Evolutionary conservation across 2,329 filamentous ascomycete genomes (phyloP), one percentile per base, ranked within the genome.

Genomic region (Epichloe sibirici): DNA sequence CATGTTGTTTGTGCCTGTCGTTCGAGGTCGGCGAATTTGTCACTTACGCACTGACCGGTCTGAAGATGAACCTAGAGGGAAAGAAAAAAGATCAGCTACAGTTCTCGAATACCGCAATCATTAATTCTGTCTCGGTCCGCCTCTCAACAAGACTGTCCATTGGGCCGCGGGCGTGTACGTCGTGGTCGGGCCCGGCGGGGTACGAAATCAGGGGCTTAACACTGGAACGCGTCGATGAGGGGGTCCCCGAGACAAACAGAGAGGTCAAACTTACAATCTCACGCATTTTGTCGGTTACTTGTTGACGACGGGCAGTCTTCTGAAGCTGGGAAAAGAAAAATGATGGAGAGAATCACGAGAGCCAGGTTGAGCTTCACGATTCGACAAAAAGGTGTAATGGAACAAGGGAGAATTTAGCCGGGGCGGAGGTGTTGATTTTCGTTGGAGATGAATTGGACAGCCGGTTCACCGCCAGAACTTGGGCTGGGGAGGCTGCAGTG

Each of bases 31-130:
- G 13, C 21, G 21, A 17, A 15, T 15, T 28, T 11, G 46, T 52
- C 48, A 78, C 76, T 76, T 76, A 96, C 91, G 81, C 93, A 97
- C 85, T 98, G 93, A 75, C 93, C 93, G 82, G 93, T 98, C 81
- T 98, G 93, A 67, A 98, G 90, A 78, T 98, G 93, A 77, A 97
- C 91, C 91, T 97, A 70, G 79, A 67, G 64, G 67, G 66, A 72
- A 73, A 67, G 69, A 58, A 38, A 56, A 42, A 60, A 58, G 68
- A 80, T 84, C 76, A 86, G 83, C 21, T 6, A 25, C 11, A 15
- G 11, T 48, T 48, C 74, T 64, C 67, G 8, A 17, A 35, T 25
- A 44, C 21, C n/a, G 9, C 23, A 4, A n/a, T 48, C 35, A 21
- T 40, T 13, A 2, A 35, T 11, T 28, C n/a, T 23, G 37, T 39